Evolutionary conservation across 2,329 filamentous ascomycete genomes (phyloP).

Genomic region (Aureobasidium leucospermi): DNA sequence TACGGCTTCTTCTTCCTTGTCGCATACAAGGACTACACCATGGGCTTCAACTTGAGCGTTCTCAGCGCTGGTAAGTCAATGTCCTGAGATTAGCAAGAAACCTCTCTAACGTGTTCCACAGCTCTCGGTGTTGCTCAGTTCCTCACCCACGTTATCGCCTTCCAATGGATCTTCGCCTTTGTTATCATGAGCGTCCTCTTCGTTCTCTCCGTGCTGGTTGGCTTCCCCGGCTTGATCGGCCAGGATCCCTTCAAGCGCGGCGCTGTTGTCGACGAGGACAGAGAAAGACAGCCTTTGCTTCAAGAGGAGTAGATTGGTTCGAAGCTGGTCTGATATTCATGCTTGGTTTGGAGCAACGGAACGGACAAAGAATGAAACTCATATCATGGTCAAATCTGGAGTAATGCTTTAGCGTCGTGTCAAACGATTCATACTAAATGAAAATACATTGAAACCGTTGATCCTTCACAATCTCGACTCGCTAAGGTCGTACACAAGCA

Average conservation of each 20-base stretch:
- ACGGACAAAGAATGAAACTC: background rate
- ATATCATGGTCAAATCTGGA: background rate
- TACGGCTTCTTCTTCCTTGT: slow-evolving; percentile 72
- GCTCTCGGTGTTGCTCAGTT: slow-evolving; percentile 72
- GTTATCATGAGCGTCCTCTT: slow-evolving; percentile 71
- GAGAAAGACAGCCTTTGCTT: slow-evolving; percentile 48
- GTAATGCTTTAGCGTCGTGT: background rate
- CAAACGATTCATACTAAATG: background rate
- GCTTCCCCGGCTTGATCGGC: slow-evolving; percentile 57
- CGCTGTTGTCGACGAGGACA: slow-evolving; percentile 40
- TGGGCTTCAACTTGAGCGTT: slow-evolving; percentile 71
- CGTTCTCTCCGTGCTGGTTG: slow-evolving; percentile 57
- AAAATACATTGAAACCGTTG: background rate
- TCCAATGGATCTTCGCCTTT: slow-evolving; percentile 93
- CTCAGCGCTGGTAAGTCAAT: slow-evolving; percentile 56
- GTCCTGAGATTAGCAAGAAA: background rate
- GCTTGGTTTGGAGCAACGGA: background rate
- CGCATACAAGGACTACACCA: slow-evolving; percentile 65
- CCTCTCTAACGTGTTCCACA: slow-evolving; percentile 20
- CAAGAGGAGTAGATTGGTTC: slow-evolving; percentile 29
- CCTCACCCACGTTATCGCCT: slow-evolving; percentile 52
- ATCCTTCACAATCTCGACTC: background rate
- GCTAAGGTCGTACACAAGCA: background rate
- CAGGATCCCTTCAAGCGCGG: slow-evolving; percentile 46
- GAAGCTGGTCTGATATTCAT: background rate